Evolutionary conservation across 768 basidiomycete species (phyloP), one percentile per base, ranked within the genome.

Genomic region (Naganishia onofrii): DNA sequence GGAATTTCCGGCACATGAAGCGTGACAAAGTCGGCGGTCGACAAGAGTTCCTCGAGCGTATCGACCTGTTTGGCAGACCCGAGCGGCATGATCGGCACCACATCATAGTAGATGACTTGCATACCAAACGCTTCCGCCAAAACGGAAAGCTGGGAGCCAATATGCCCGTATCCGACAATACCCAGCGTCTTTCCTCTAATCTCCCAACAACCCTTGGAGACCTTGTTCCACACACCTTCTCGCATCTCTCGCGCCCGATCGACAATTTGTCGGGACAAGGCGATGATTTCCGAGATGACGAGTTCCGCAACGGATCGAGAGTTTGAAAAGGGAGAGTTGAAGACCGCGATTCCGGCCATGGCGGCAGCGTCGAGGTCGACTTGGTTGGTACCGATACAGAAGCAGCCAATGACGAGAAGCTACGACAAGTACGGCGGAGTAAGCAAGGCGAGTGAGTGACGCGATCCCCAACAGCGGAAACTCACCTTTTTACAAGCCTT

Each of bases 331-430:
- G 96, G 96, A 7, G 96, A 98, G 82, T 99, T 99, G 86, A 99
- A 99, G 67, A 99, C 95, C 32, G 95, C 92, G 74, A 99, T 90
- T 70, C 96, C 96, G 65, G 90, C 87, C 66, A 87, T 87, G 42
- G 90, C 71, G 29, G 94, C 93, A 2, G 90, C 87, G 60, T 79
- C 71, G 55, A 99, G 88, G 79, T 97, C 93, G 74, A 98, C 96
- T 82, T 98, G 96, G 82, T 98, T 98, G 66, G 92, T 94, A 63
- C 96, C 96, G 74, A 99, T 99, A 83, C 96, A 99, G 86, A 99
- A 99, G 82, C 96, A 99, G 13, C 96, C 95, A 72, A 98, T 92
- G 77, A 89, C 91, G 15, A 97, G 86, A 55, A 99, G 89, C 93
- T 99, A 77, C 13, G n/a, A 46, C 5, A 12, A 15, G 38, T 42